Evolutionary conservation across 257 asterid genomes (phyloP).

Genomic region (Oldenlandia corymbosa): DNA sequence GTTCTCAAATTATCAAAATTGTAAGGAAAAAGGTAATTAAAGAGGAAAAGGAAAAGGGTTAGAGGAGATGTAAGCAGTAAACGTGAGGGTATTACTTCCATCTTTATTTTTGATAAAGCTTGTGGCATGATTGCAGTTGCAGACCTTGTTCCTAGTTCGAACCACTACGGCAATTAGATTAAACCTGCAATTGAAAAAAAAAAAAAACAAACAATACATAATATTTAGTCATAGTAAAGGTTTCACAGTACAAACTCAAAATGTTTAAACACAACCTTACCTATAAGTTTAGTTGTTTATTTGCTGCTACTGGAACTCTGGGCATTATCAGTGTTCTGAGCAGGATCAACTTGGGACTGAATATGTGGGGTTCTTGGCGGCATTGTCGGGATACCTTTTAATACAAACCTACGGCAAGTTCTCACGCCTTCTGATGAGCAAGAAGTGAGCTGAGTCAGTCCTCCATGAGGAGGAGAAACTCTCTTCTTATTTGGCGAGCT

Average conservation of each 20-base stretch:
- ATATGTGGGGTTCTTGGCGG: conserved; percentile 51
- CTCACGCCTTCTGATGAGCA: conserved; percentile 41
- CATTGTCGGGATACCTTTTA: conserved; percentile 53
- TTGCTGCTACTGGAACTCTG: conserved; percentile 28
- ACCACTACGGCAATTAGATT: not conserved
- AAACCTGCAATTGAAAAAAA: not conserved
- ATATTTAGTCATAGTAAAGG: not conserved
- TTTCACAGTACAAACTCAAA: not conserved
- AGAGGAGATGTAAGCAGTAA: too few species aligned
- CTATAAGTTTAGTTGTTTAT: conserved; percentile 9
- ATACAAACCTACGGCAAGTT: conserved; percentile 51
- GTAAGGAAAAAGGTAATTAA: not conserved
- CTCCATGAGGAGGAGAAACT: conserved; percentile 65
- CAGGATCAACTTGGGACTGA: conserved; percentile 27
- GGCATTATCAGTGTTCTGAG: conserved; percentile 23
- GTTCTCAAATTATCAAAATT: conserved; percentile 5
- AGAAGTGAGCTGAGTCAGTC: conserved; percentile 24
- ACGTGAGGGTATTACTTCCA: too few species aligned
- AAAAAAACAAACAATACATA: too few species aligned
- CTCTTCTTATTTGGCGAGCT: conserved; percentile 73
- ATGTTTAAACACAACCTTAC: not conserved
- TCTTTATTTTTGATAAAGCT: not conserved
- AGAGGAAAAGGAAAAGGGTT: not conserved
- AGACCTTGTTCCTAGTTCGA: conserved; percentile 1
- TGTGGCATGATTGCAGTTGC: not conserved